These are phyloP conservation scores for Suhomyces sp. DNA, from an alignment of 805 yeast species.

Conservation along the genomic window DNA sequence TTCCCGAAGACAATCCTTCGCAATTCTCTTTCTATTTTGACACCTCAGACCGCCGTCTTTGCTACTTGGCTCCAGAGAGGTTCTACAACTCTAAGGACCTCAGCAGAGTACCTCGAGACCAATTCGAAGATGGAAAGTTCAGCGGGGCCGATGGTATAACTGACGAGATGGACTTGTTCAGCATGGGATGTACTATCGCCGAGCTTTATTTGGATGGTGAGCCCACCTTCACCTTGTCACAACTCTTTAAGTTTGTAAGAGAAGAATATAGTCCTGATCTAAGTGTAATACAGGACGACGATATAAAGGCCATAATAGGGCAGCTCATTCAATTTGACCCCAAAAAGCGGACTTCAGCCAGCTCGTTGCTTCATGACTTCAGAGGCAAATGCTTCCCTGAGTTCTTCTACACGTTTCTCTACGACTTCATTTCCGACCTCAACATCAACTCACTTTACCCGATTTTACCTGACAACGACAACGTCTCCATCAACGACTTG, in stretches of 20 bases:
- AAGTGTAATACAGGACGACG: constrained; percentile 48
- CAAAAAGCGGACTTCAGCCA: constrained; percentile 52
- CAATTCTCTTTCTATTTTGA: constrained; percentile 91
- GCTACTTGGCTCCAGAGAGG: constrained; percentile 94
- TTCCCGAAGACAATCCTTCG: constrained; percentile 93
- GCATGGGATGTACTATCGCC: constrained; percentile 84
- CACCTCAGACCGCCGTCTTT: constrained; percentile 78
- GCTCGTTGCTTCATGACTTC: constrained; percentile 49
- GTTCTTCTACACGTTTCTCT: constrained; percentile 64
- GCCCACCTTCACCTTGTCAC: constrained; percentile 82
- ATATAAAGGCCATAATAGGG: constrained; percentile 52
- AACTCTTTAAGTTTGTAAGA: constrained; percentile 75
- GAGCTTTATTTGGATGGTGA: constrained; percentile 86
- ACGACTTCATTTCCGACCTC: constrained; percentile 54
- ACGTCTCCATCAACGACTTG: constrained; percentile 32
- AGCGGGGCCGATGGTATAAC: constrained; percentile 37
- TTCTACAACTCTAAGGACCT: constrained; percentile 44
- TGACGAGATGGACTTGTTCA: constrained; percentile 75
- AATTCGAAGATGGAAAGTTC: constrained; percentile 22
- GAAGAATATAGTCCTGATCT: constrained; percentile 66
- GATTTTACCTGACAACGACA: constrained; percentile 13
- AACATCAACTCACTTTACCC: constrained; percentile 21
- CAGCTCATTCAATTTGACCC: constrained; percentile 70
- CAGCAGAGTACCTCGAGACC: constrained; percentile 14
- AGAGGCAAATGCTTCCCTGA: constrained; percentile 58